Conservation (phyloP, 495 filamentous ascomycete species). For the Penicillium atrosanguineum region DNA sequence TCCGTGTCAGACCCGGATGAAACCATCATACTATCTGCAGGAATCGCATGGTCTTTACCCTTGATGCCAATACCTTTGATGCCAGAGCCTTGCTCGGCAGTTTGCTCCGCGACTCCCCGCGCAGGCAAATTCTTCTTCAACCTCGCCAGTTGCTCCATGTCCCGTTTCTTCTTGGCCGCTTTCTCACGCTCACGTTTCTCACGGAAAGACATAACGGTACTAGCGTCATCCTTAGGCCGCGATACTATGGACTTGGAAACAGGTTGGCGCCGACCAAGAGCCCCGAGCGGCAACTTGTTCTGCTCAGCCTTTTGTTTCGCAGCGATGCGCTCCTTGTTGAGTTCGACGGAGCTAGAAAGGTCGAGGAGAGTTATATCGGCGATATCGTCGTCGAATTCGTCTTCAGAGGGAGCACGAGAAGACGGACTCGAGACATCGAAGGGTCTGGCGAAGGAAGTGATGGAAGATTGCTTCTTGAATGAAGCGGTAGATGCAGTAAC, state of each 20-base stretch:
- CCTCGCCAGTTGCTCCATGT: constrained; percentile 63
- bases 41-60: constrained; percentile 72
- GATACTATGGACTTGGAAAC: constrained; percentile 27
- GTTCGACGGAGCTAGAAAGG: constrained; percentile 47
- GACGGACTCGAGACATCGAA: constrained; percentile 35
- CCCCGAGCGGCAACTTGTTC: constrained; percentile 34
- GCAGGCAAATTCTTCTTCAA: constrained; percentile 56
- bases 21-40: constrained; percentile 85
- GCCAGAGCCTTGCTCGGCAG: constrained; percentile 73
- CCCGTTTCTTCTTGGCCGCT: constrained; percentile 69
- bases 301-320: constrained; percentile 36
- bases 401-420: constrained; percentile 32
- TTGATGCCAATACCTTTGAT: constrained; percentile 70
- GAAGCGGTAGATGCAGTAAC: constrained; percentile 44
- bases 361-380: constrained; percentile 43
- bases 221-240: constrained; percentile 37
- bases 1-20: constrained; percentile 69
- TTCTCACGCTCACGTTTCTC: constrained; percentile 69
- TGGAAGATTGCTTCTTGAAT: constrained; percentile 60
- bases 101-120: constrained; percentile 53
- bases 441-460: constrained; percentile 61
- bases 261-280: constrained; percentile 12
- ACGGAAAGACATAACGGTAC: constrained; percentile 50
- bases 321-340: constrained; percentile 44
- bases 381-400: constrained; percentile 48